Evolutionary conservation across 441 rosid species (phyloP), one percentile per base, ranked within the genome.

Genomic region (Adansonia grandidieri): DNA sequence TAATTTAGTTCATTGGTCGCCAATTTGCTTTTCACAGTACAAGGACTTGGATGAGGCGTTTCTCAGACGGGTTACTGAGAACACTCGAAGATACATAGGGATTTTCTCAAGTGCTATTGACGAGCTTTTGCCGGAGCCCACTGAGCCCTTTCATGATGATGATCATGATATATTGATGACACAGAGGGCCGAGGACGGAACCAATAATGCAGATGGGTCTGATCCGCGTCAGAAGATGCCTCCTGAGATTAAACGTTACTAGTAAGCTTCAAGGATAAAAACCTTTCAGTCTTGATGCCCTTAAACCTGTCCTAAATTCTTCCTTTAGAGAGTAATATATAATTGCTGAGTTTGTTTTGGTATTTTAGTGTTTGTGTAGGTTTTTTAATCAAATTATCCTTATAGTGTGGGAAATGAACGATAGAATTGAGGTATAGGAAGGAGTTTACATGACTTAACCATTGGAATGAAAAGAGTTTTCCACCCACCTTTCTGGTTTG

Each of bases 131-230:
- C 98, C 99, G 0, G 98, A 90, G 83, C 92, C 98, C 47, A 95
- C 96, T 0, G 98, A 95, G 88, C 91, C 95, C 0, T 88, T 95
- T 85, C 93, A 87, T 2, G 99, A 95, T 79, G 98, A 97, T 82
- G 98, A 95, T 72, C 98, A 92, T 74, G 97, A 95, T 83, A 90
- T 97, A 76, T 76, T 95, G 75, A 92, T 97, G 97, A 92, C 98
- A 0, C 99, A 96, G 85, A 91, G 98, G 84, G 84, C 95, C 0
- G 98, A 94, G 78, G 97, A 91, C 74, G 83, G 79, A 4, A 84
- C 82, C 32, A 96, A 93, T 65, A 89, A 80, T 57, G 37, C 82
- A 0, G 97, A 94, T 61, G 91, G 90, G 76, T 51, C 88, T 83
- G 97, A 94, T 80, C 91, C 93, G 1, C 91, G 54, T 64, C 92